Percentiles rank a stretch among this genome's conserved stretches.
Evolutionary conservation across 768 basidiomycete genomes (phyloP).

Genomic region (Psilocybe subaeruginosa): DNA sequence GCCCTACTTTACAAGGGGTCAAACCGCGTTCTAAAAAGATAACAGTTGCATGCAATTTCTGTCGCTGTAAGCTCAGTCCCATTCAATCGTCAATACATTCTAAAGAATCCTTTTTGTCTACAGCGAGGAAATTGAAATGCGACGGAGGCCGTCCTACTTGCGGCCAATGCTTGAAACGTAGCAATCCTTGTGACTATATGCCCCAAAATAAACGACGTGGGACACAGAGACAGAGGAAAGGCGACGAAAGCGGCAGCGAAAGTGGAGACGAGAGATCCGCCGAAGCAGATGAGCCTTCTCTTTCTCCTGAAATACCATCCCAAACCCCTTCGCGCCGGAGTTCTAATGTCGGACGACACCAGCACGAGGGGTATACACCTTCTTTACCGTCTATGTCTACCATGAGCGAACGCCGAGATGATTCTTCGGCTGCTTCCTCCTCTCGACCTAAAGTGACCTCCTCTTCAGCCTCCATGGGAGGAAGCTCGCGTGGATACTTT

Average conservation of each 20-base stretch:
- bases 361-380: slow-evolving; percentile 39
- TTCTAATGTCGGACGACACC: slow-evolving; percentile 44
- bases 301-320: slow-evolving; percentile 59
- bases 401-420: slow-evolving; percentile 49
- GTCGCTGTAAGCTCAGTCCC: slow-evolving; percentile 64
- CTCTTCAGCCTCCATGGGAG: slow-evolving; percentile 3
- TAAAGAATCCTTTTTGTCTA: background rate
- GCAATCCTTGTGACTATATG: slow-evolving; percentile 81
- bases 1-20: slow-evolving; percentile 48
- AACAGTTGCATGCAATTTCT: slow-evolving; percentile 89
- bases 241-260: slow-evolving; percentile 69
- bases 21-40: slow-evolving; percentile 84
- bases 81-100: background rate
- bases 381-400: slow-evolving; percentile 43
- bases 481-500: slow-evolving; percentile 43
- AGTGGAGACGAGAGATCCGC: slow-evolving; percentile 64
- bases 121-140: slow-evolving; percentile 88
- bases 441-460: slow-evolving; percentile 36
- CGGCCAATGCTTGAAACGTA: slow-evolving; percentile 79
- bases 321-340: slow-evolving; percentile 50
- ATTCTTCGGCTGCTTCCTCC: slow-evolving; percentile 33
- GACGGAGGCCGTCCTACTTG: slow-evolving; percentile 86
- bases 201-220: slow-evolving; percentile 76
- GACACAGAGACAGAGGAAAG: slow-evolving; percentile 57
- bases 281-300: slow-evolving; percentile 52